These are phyloP conservation scores for Xylariaceae sp. DNA, from an alignment of 2,329 filamentous ascomycete species.

Conservation along the genomic window DNA sequence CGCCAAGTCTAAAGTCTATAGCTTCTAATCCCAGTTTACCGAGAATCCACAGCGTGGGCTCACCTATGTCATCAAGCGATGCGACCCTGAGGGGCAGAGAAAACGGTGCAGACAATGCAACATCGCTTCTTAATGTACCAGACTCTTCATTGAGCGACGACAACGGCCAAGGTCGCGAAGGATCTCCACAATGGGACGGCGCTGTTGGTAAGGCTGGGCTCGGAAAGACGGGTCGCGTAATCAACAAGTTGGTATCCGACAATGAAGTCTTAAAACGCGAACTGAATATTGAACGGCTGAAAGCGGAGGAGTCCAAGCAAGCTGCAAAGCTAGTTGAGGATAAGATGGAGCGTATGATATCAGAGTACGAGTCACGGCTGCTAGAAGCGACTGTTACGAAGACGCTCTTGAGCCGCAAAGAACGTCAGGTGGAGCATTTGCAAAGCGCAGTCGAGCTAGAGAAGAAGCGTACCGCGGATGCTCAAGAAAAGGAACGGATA, in stretches of 20 bases:
- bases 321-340: constrained; percentile 64
- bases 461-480: constrained; percentile 55
- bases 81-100: constrained; percentile 22
- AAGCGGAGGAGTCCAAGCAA: constrained; percentile 67
- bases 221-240: constrained; percentile 72
- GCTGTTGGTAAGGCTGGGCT: constrained; percentile 65
- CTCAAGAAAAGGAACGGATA: constrained; percentile 55
- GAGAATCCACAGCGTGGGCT: constrained; percentile 18
- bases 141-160: constrained; percentile 35
- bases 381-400: constrained; percentile 69
- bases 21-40: constrained; percentile 20
- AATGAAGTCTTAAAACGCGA: constrained; percentile 75
- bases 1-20: constrained; percentile 32
- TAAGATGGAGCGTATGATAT: constrained; percentile 64
- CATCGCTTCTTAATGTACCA: constrained; percentile 34
- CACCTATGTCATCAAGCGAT: constrained; percentile 29
- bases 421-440: constrained; percentile 68
- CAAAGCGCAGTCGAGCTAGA: constrained; percentile 62
- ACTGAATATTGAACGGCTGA: constrained; percentile 60
- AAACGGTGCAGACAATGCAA: constrained; percentile 20
- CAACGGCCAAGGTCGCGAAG: constrained; percentile 29
- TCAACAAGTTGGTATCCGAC: constrained; percentile 76
- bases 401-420: constrained; percentile 65
- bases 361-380: constrained; percentile 65
- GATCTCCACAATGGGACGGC: constrained; percentile 53